Conservation (phyloP, 768 basidiomycete genomes). For the Naganishia randhawae region DNA sequence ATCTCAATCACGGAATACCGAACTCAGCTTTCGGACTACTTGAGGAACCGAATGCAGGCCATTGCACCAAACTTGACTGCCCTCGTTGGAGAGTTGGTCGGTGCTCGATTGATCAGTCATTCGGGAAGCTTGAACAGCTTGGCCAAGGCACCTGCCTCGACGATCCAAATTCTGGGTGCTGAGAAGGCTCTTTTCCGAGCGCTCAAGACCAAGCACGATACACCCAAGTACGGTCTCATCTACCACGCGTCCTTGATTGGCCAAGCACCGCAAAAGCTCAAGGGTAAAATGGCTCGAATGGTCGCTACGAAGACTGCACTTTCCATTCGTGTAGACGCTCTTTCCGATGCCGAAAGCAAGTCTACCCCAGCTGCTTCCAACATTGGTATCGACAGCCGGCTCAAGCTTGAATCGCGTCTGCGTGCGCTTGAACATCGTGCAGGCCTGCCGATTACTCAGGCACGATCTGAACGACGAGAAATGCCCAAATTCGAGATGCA, state of each 20-base stretch:
- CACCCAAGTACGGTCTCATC: conserved; percentile 91
- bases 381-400: conserved; percentile 87
- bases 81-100: conserved; percentile 72
- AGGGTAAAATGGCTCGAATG: conserved; percentile 99
- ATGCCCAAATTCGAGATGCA: conserved; percentile 76
- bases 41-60: conserved; percentile 95
- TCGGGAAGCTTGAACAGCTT: conserved; percentile 54
- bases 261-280: conserved; percentile 94
- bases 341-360: conserved; percentile 86
- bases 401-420: conserved; percentile 89
- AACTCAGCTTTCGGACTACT: conserved; percentile 88
- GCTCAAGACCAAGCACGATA: conserved; percentile 56
- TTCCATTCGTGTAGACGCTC: conserved; percentile 94
- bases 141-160: conserved; percentile 56
- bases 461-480: conserved; percentile 65
- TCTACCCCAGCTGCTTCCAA: conserved; percentile 69
- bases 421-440: conserved; percentile 79
- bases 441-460: conserved; percentile 53
- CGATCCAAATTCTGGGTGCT: conserved; percentile 56
- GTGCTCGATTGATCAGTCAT: conserved; percentile 66
- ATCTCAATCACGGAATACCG: conserved; percentile 95
- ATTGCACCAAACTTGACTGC: conserved; percentile 95
- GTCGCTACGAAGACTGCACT: conserved; percentile 97
- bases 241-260: conserved; percentile 97
- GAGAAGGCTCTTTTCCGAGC: conserved; percentile 57